Conservation (phyloP, 495 filamentous ascomycete species). For the Paragyromitra xinjiangensis region DNA sequence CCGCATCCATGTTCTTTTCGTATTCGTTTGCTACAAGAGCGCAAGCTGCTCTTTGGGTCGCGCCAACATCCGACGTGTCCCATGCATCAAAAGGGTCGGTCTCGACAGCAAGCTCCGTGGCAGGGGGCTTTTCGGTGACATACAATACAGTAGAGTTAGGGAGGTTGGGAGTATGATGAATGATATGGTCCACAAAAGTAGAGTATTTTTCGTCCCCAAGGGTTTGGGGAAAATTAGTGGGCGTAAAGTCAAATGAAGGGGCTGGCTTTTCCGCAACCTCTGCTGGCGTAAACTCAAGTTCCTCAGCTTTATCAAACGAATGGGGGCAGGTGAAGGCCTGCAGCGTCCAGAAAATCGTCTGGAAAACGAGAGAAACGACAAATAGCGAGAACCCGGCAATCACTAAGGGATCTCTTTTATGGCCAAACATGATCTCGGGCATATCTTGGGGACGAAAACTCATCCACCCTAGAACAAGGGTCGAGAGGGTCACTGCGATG, state of each 20-base stretch:
- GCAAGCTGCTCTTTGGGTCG: conserved; percentile 51
- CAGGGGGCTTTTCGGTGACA: conserved; percentile 44
- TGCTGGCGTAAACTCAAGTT: conserved; percentile 20
- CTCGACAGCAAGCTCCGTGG: conserved; percentile 21
- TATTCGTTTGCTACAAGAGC: conserved; percentile 41
- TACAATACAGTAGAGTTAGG: conserved; percentile 46
- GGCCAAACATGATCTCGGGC: conserved; percentile 46
- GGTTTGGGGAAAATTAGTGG: conserved; percentile 11
- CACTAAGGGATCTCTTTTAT: conserved; percentile 43
- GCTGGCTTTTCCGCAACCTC: conserved; percentile 13
- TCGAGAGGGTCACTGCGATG: conserved; percentile 44
- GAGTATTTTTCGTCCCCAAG: conserved; percentile 27
- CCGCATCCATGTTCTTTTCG: conserved; percentile 14
- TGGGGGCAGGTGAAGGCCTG: conserved; percentile 38
- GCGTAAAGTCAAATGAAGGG: background rate
- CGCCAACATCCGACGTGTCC: conserved; percentile 52
- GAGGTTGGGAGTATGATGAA: conserved; percentile 40
- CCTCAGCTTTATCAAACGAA: background rate
- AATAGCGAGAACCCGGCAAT: conserved; percentile 52
- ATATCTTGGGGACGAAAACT: conserved; percentile 48
- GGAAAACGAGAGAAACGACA: conserved; percentile 49
- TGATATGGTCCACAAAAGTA: conserved; percentile 15
- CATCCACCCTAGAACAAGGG: conserved; percentile 51
- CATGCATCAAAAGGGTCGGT: conserved; percentile 49
- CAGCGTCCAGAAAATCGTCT: conserved; percentile 51